Percentiles rank a stretch among this genome's conserved stretches.
phyloP scores from a whole-genome alignment of 2,329 filamentous ascomycete species.

The Verticillium zaregamsianum region DNA sequence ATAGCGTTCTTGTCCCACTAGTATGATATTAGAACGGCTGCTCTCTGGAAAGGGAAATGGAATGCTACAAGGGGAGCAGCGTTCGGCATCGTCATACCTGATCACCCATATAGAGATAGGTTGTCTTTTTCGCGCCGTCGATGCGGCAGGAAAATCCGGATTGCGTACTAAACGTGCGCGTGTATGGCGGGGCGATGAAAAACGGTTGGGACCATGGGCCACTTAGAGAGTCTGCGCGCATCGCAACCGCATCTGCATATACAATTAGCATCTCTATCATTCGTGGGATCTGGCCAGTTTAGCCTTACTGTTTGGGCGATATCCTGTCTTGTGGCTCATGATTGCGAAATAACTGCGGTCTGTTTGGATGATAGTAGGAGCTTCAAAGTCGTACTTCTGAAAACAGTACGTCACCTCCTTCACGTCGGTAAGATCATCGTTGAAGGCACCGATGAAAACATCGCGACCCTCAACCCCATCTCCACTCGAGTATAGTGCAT shows the following conservation, averaged over 20 bases:
- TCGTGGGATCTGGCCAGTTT: not conserved
- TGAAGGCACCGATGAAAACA: conserved; percentile 50
- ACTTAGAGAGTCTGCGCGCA: conserved; percentile 41
- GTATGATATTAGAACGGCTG: no score
- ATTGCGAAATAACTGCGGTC: conserved; percentile 54
- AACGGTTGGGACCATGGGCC: conserved; percentile 49
- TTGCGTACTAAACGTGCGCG: conserved; percentile 45
- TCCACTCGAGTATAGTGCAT: conserved; percentile 56
- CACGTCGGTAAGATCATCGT: conserved; percentile 44
- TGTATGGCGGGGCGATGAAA: conserved; percentile 41
- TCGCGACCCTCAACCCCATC: conserved; percentile 49
- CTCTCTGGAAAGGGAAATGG: no score
- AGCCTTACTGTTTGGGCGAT: conserved; percentile 50
- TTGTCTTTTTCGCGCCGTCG: conserved; percentile 41
- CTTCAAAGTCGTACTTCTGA: conserved; percentile 55
- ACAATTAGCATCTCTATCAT: not conserved
- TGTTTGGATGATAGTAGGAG: conserved; percentile 54
- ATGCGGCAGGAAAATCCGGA: conserved; percentile 44
- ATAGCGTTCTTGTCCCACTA: conserved; percentile 46
- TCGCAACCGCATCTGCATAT: conserved; percentile 39
- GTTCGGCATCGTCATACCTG: no score
- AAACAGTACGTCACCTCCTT: conserved; percentile 49
- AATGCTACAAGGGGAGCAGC: no score
- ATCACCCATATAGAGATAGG: conserved; percentile 42
- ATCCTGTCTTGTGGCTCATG: conserved; percentile 60